These are phyloP conservation scores for Chlorophyllum brunneum DNA, from an alignment of 768 basidiomycete genomes.

Conservation along the genomic window DNA sequence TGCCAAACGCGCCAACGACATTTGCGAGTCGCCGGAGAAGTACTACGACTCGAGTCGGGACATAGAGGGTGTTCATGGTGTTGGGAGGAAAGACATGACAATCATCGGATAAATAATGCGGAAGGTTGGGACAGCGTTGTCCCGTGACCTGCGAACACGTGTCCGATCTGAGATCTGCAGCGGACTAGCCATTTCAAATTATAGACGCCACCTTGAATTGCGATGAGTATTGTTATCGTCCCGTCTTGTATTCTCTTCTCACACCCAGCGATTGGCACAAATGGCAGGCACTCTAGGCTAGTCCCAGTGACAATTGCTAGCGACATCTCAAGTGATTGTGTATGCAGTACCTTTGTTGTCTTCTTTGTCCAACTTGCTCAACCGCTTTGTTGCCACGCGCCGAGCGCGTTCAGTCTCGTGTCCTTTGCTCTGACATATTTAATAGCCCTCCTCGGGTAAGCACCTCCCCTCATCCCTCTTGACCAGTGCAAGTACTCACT, in stretches of 20 bases:
- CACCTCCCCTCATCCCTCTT: not conserved
- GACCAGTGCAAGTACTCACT: not conserved
- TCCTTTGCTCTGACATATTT: not conserved
- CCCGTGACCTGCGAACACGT: constrained; percentile 7
- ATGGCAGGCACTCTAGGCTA: not conserved
- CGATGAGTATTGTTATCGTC: no score
- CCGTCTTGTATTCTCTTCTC: not conserved
- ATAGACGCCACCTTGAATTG: not conserved
- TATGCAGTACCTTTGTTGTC: not conserved
- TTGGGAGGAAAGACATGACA: constrained; percentile 12
- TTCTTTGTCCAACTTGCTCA: not conserved
- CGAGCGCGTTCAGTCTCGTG: not conserved
- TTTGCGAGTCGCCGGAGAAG: constrained; percentile 66
- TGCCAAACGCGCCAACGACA: constrained; percentile 63
- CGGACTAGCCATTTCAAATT: not conserved
- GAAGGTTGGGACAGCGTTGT: constrained; percentile 1
- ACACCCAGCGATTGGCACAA: not conserved
- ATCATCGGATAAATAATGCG: not conserved
- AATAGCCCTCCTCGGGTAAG: not conserved
- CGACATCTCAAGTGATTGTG: not conserved
- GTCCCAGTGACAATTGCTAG: not conserved
- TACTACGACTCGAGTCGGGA: constrained; percentile 58
- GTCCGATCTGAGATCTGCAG: not conserved
- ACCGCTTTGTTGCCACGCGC: constrained; percentile 2
- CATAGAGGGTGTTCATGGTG: constrained; percentile 39